A percentile compares a stretch with the other conserved stretches of the same genome.
Evolutionary conservation across 2,329 filamentous ascomycete species (phyloP).

Genomic region (Aphanoascus verrucosus): DNA sequence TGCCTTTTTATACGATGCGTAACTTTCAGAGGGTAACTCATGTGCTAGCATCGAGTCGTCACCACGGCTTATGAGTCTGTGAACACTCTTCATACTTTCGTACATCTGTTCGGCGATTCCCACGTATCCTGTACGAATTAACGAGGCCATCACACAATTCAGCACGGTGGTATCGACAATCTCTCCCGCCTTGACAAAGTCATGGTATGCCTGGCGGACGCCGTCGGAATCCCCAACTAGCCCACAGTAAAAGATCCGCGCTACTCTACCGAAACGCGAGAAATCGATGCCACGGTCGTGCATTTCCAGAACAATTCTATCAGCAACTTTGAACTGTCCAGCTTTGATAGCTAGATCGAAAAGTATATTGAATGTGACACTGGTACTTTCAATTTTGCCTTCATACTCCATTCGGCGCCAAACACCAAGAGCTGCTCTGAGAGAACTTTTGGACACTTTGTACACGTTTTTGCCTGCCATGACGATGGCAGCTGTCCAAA

Average conservation of each 20-base stretch:
- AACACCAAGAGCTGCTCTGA: slow-evolving; percentile 59
- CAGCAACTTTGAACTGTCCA: slow-evolving; percentile 70
- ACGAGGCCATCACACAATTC: slow-evolving; percentile 72
- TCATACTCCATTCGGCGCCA: slow-evolving; percentile 85
- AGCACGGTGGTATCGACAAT: slow-evolving; percentile 78
- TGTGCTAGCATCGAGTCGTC: slow-evolving; percentile 17
- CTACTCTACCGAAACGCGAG: slow-evolving; percentile 71
- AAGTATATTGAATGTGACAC: slow-evolving; percentile 85
- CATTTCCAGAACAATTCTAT: slow-evolving; percentile 80
- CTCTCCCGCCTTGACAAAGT: slow-evolving; percentile 75
- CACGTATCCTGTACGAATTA: slow-evolving; percentile 66
- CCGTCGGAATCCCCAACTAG: slow-evolving; percentile 61
- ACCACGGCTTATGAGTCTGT: slow-evolving; percentile 32
- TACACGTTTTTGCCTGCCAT: slow-evolving; percentile 65
- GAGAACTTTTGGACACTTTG: slow-evolving; percentile 46
- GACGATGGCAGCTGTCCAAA: slow-evolving; percentile 79
- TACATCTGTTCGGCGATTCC: slow-evolving; percentile 71
- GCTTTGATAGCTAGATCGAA: slow-evolving; percentile 82
- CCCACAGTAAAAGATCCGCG: slow-evolving; percentile 74
- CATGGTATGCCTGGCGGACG: slow-evolving; percentile 64
- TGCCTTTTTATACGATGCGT: slow-evolving; percentile 27
- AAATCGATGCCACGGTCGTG: slow-evolving; percentile 53
- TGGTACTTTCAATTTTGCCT: slow-evolving; percentile 53
- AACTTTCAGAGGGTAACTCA: slow-evolving; percentile 26
- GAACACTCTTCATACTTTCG: slow-evolving; percentile 63